These are phyloP conservation scores for Hanseniaspora thailandica DNA, from an alignment of 805 yeast species.

Conservation along the genomic window DNA sequence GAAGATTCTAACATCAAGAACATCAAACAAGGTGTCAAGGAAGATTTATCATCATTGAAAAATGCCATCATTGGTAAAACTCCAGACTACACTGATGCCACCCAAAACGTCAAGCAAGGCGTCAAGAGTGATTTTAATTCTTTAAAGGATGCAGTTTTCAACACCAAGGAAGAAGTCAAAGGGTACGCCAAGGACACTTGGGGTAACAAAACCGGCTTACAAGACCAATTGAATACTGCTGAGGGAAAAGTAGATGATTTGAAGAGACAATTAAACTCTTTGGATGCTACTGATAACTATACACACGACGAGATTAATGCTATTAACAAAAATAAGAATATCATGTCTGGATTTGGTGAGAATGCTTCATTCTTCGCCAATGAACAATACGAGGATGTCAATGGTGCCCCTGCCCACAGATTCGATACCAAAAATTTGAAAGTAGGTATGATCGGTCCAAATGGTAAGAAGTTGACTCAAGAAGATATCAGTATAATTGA, in stretches of 20 bases:
- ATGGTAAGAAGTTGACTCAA: constrained; percentile 17
- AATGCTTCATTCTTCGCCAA: constrained; percentile 23
- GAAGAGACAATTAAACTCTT: constrained; percentile 4
- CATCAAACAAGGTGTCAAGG: constrained; percentile 19
- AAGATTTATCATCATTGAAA: constrained; percentile 17
- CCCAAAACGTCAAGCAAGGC: constrained; percentile 15
- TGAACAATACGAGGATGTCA: constrained; percentile 19
- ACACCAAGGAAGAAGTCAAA: constrained; percentile 7
- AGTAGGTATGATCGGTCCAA: not conserved
- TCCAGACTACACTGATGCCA: not conserved
- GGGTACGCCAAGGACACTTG: not conserved
- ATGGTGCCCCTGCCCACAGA: constrained; percentile 8
- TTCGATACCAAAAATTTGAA: not conserved
- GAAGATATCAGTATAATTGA: constrained; percentile 27
- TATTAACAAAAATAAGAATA: constrained; percentile 1
- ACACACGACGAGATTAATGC: constrained; percentile 6
- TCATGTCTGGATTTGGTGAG: constrained; percentile 22
- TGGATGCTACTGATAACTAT: not conserved
- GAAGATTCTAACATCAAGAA: constrained; percentile 9
- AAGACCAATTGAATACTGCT: not conserved
- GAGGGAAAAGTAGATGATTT: constrained; percentile 14
- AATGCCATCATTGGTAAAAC: constrained; percentile 16
- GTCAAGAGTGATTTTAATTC: constrained; percentile 16
- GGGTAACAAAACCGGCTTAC: not conserved
- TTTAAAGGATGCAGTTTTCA: constrained; percentile 18